Evolutionary conservation across 2,329 filamentous ascomycete species (phyloP).

Genomic region (Calonectria montana): DNA sequence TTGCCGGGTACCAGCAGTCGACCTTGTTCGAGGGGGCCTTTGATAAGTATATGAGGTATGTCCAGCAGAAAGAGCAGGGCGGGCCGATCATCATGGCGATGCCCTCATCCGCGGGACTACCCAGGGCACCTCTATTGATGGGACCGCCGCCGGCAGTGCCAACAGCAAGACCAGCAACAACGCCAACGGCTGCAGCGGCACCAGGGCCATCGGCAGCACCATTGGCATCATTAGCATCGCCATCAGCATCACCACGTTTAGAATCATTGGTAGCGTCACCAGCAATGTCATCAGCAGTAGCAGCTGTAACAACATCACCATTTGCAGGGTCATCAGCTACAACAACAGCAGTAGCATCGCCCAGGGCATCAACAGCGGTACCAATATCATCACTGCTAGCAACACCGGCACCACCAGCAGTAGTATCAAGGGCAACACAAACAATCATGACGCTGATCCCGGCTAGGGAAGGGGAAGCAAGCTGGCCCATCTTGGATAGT

Average conservation of each 20-base stretch:
- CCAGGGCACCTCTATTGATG: too few species aligned
- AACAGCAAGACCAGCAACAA: not conserved
- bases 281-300: not conserved
- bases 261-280: not conserved
- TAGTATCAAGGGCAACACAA: not conserved
- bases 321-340: not conserved
- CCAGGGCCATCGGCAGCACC: not conserved
- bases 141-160: not conserved
- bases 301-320: not conserved
- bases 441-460: not conserved
- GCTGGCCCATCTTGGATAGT: not conserved
- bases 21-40: constrained; percentile 75
- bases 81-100: too few species aligned
- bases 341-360: too few species aligned
- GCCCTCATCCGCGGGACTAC: not conserved
- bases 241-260: not conserved
- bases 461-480: not conserved
- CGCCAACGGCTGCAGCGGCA: not conserved
- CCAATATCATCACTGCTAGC: too few species aligned
- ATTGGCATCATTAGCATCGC: not conserved
- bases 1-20: constrained; percentile 78
- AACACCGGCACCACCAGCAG: not conserved
- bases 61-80: not conserved
- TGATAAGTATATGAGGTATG: constrained; percentile 59
- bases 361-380: too few species aligned